Base-by-base conservation (phyloP, 129 eudicot species). In the Chrysanthemum lavandulifolium region DNA sequence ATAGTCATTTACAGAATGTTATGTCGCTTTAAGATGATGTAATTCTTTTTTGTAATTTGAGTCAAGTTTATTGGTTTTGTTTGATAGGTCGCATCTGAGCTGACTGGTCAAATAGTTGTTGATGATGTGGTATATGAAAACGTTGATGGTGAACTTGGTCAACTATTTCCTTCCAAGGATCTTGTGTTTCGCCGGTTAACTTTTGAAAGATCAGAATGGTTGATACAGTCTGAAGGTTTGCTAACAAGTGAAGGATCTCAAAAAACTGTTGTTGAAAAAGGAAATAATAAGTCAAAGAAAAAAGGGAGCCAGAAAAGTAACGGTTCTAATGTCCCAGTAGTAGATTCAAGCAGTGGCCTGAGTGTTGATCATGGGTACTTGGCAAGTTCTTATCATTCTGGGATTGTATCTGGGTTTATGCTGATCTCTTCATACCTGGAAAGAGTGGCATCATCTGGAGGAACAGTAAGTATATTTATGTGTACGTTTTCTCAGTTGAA, bases 151-250 rank as follows among this genome's bases (percentile, higher is more conserved):
- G 83, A 84, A 77, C 80, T 82, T 13, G 62, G 75, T 81, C 66
- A 65, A 45, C 78, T 66, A n/a, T 76, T 78, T 68, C 82, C 80
- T 21, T 78, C 95, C 53, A 75, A 82, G 72, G 92, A 90, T 53
- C 78, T 79, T 80, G 72, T 81, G 57, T 94, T 82, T 67, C 97
- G 96, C 1, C 96, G 97, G 63, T 85, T 94, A 75, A 84, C 81
- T 45, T 89, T 94, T 55, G 79, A 86, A 79, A 90, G 98, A 83
- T 78, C 86, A 10, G 92, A 86, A 84, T 73, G 82, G 48, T 83
- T 90, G 86, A 92, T 90, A 79, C 98, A 94, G 71, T 94, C 98
- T 40, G 97, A 94, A 83, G 98, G 88, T 73, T 82, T 93, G 76
- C 78, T 94, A 48, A 77, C 78, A 66, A 74, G 69, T 65, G 88